Base-by-base conservation (phyloP, 2,329 filamentous ascomycete genomes). In the Fusarium clavum region DNA sequence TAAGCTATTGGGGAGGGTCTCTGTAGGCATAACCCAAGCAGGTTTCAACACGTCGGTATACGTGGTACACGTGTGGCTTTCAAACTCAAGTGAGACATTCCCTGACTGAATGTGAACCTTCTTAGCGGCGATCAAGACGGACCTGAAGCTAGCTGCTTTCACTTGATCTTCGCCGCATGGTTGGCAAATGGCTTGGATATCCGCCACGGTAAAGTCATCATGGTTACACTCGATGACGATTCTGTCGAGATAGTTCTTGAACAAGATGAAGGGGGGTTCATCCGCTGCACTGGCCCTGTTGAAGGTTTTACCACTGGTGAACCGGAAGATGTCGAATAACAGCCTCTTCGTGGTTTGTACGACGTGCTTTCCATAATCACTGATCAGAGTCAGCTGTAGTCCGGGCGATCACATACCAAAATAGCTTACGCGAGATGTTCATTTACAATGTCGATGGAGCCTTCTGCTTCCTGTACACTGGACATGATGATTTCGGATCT, bases 101-200 rank as follows among this genome's bases (percentile, higher is more conserved):
- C 65, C 70, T 2, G 68, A 73, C 29, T 71, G 63, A 9, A 73
- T 71, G 7, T 70, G 49, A n/a, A 67, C 61, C 24, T n/a, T 64
- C 5, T 32, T 65, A 1, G 68, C 57, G 2, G 65, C 65, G 1
- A 61, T 61, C 9, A 73, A 61, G 0, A 73, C 56, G 0, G 63
- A 60, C n/a, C 68, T 72, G 59, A 73, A 72, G n/a, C 54, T 60
- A 43, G 55, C 63, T 5, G 46, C 41, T 14, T 71, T 64, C 2
- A n/a, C 53, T 61, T 27, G 30, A 48, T 27, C 47, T 29, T 53
- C 48, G n/a, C 3, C 43, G 34, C 1, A 45, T 47, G 18, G 29
- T 38, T 27, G 34, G 13, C 67, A 70, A 34, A 71, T 63, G 14
- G 61, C 56, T 40, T 61, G 14, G 9, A 70, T 29, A 29, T 71